Evolutionary conservation across 1,284 basidiomycete genomes (phyloP).

Genomic region (Cryptococcus amylolentus): DNA sequence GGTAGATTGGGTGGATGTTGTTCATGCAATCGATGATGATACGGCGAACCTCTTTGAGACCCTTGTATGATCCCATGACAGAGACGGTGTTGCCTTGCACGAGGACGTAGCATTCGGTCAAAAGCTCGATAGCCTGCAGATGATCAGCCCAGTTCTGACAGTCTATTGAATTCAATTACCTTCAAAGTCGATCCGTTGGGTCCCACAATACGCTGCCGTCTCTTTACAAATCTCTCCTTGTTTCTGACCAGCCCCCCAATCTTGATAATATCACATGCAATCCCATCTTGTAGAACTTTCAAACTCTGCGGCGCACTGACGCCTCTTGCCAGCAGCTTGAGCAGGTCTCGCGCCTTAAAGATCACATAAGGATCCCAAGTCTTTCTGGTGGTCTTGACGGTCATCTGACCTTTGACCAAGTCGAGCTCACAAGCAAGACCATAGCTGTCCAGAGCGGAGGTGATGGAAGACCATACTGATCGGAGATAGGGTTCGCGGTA

Average conservation of each 20-base stretch:
- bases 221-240: constrained; percentile 95
- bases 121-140: constrained; percentile 86
- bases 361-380: constrained; percentile 96
- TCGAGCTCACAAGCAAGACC: constrained; percentile 89
- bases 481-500: constrained; percentile 96
- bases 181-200: constrained; percentile 96
- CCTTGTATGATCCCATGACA: constrained; percentile 94
- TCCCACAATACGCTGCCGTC: constrained; percentile 92
- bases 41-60: constrained; percentile 89
- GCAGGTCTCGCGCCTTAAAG: constrained; percentile 90
- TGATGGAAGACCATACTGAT: constrained; percentile 93
- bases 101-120: constrained; percentile 95
- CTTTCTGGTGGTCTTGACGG: constrained; percentile 93
- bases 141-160: constrained; percentile 1
- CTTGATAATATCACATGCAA: constrained; percentile 97
- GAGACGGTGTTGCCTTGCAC: constrained; percentile 98
- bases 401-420: constrained; percentile 95
- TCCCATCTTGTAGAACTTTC: constrained; percentile 84
- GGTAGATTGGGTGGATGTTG: constrained; percentile 98
- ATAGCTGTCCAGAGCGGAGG: constrained; percentile 74
- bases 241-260: constrained; percentile 92
- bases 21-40: constrained; percentile 99
- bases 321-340: constrained; percentile 90
- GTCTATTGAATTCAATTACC: constrained; percentile 54
- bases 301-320: constrained; percentile 72